Conservation (phyloP, 257 asterid genomes). For the Jacaranda copaia region DNA sequence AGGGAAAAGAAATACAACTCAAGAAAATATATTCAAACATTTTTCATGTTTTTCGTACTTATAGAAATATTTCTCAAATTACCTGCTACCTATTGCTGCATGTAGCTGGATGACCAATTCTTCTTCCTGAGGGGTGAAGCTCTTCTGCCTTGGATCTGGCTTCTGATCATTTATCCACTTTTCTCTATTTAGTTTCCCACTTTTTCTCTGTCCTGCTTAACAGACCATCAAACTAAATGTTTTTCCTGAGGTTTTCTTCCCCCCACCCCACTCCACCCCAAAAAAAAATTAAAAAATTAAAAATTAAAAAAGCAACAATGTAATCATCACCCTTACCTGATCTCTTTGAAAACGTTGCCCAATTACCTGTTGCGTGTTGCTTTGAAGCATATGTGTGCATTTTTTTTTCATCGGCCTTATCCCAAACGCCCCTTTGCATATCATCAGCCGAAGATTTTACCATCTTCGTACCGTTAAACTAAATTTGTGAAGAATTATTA, state of each 20-base stretch:
- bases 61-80: not conserved
- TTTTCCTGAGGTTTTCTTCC: not conserved
- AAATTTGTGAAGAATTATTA: not conserved
- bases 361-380: constrained; percentile 53
- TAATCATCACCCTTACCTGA: constrained; percentile 42
- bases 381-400: constrained; percentile 40
- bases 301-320: not conserved
- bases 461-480: constrained; percentile 40
- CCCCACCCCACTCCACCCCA: too few relatives aligned
- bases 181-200: constrained; percentile 61
- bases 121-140: constrained; percentile 83
- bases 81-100: constrained; percentile 93
- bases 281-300: not conserved
- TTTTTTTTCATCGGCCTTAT: constrained; percentile 47
- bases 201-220: constrained; percentile 57
- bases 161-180: constrained; percentile 49
- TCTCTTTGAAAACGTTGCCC: constrained; percentile 62
- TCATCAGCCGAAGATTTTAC: constrained; percentile 58
- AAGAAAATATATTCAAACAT: not conserved
- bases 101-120: constrained; percentile 86
- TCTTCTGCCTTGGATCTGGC: constrained; percentile 52
- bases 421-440: constrained; percentile 50
- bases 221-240: not conserved
- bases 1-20: not conserved
- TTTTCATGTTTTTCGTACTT: not conserved